Base-by-base conservation (phyloP, 176 grass and related monocot species). In the Lolium rigidum region DNA sequence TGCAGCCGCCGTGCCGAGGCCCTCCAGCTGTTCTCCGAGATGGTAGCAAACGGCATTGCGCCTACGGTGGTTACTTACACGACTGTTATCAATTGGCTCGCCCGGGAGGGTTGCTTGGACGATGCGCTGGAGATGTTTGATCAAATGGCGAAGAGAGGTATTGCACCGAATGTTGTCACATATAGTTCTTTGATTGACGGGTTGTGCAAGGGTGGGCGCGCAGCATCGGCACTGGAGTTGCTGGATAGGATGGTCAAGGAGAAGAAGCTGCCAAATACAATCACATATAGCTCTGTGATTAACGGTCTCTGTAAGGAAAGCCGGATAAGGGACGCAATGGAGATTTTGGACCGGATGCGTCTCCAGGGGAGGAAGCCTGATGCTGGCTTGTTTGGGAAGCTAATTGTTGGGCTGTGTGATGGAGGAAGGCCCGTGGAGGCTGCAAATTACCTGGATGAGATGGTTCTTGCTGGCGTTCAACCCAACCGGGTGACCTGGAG, bases 361-460 rank as follows among this genome's bases (percentile, higher is more conserved):
- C 84, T 98, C 18, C 94, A 98, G 64, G 94, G 97, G 21, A 89
- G 87, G 80, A 98, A 92, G 21, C 97, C 94, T 43, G 90, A 98
- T 74, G 90, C 84, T 18, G 97, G 90, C 24, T 92, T 94, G 82
- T 98, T 93, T 15, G 84, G 90, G 60, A 98, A 98, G 88, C 80
- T 98, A 41, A 95, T 95, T 70, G 51, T 82, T 49, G 88, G 92
- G 18, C 71, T 98, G 17, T 94, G 88, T 55, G 77, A 84, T 84
- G 79, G 75, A 63, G 93, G 91, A 75, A 91, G 86, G 71, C 62
- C 70, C 72, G 37, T 59, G 35, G 88, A 98, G 81, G 93, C 82
- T 80, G 90, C 94, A 80, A 94, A 98, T 86, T 95, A 94, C 82
- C 39, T 98, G 24, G 97, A 95, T 87, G 94, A 98, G 86, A 95